These are phyloP conservation scores for Pseudopithomyces chartarum DNA, from an alignment of 2,329 filamentous ascomycete species.

Conservation along the genomic window DNA sequence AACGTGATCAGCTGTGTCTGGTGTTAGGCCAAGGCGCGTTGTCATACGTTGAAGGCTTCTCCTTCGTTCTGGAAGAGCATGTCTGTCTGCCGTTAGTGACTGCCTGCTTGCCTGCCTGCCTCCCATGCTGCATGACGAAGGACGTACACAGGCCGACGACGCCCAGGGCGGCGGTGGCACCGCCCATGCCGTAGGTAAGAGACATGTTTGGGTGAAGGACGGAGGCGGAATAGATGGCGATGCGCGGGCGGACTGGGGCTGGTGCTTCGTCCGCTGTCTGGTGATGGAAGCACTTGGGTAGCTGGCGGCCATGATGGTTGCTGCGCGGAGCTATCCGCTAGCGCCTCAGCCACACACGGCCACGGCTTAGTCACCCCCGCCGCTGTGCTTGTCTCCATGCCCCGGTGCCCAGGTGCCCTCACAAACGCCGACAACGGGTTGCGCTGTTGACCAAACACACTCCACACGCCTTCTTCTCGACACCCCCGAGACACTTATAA, in stretches of 20 bases:
- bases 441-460: conserved; percentile 10
- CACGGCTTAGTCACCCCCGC: conserved; percentile 22
- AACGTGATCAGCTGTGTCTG: conserved; percentile 14
- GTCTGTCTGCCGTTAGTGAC: conserved; percentile 63
- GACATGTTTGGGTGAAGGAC: conserved; percentile 60
- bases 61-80: conserved; percentile 98
- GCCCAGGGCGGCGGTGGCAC: conserved; percentile 68
- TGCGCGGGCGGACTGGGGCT: conserved; percentile 29
- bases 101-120: conserved; percentile 24
- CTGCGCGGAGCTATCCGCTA: conserved; percentile 36
- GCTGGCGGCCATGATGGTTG: conserved; percentile 33
- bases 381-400: conserved; percentile 5
- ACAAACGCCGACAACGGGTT: conserved; percentile 12
- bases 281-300: conserved; percentile 25
- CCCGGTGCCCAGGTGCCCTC: not conserved
- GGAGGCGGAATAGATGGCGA: conserved; percentile 27
- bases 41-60: conserved; percentile 87
- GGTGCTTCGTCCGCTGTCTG: conserved; percentile 20
- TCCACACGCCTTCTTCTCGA: not conserved
- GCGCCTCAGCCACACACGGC: conserved; percentile 13
- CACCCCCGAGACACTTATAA: not conserved
- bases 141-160: conserved; percentile 80
- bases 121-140: conserved; percentile 17
- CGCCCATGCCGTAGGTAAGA: conserved; percentile 72
- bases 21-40: not conserved